Evolutionary conservation across 768 basidiomycete genomes (phyloP).

Genomic region (Dacryopinax spathularia): DNA sequence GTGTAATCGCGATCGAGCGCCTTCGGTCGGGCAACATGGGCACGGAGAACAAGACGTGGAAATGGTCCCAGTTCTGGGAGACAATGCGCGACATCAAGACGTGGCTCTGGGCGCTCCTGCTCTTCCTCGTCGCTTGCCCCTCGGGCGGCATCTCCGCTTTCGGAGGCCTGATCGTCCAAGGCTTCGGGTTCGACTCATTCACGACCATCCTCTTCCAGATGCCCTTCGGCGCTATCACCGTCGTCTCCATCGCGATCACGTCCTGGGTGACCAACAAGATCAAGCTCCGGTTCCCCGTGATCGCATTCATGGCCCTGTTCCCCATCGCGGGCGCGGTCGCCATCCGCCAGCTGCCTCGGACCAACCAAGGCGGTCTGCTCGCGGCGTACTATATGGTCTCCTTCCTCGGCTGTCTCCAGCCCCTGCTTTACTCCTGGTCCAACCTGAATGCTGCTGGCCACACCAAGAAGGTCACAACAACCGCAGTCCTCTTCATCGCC

Average conservation of each 20-base stretch:
- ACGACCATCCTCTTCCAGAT: slow-evolving; percentile 37
- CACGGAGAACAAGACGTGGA: slow-evolving; percentile 16
- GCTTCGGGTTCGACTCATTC: slow-evolving; percentile 31
- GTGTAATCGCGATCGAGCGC: slow-evolving; percentile 17
- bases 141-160: slow-evolving; percentile 33
- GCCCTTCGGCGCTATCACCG: slow-evolving; percentile 33
- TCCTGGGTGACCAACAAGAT: slow-evolving; percentile 27
- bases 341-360: slow-evolving; percentile 21
- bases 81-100: slow-evolving; percentile 30
- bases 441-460: slow-evolving; percentile 18
- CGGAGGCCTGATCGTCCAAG: slow-evolving; percentile 32
- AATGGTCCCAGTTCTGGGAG: slow-evolving; percentile 20
- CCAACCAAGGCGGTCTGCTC: slow-evolving; percentile 13
- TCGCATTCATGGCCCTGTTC: slow-evolving; percentile 27
- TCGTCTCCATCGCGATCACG: slow-evolving; percentile 26
- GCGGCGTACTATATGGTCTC: slow-evolving; percentile 8
- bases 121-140: slow-evolving; percentile 32
- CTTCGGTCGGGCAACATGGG: slow-evolving; percentile 22
- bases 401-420: slow-evolving; percentile 2
- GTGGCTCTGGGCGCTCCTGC: slow-evolving; percentile 30
- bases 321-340: slow-evolving; percentile 29
- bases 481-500: slow-evolving; percentile 33
- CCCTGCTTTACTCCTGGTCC: slow-evolving; percentile 23
- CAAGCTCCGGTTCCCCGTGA: slow-evolving; percentile 30
- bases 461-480: slow-evolving; percentile 26